Evolutionary conservation across 208 protist species (phyloP).

Genomic region (Wallacemonas collosoma): DNA sequence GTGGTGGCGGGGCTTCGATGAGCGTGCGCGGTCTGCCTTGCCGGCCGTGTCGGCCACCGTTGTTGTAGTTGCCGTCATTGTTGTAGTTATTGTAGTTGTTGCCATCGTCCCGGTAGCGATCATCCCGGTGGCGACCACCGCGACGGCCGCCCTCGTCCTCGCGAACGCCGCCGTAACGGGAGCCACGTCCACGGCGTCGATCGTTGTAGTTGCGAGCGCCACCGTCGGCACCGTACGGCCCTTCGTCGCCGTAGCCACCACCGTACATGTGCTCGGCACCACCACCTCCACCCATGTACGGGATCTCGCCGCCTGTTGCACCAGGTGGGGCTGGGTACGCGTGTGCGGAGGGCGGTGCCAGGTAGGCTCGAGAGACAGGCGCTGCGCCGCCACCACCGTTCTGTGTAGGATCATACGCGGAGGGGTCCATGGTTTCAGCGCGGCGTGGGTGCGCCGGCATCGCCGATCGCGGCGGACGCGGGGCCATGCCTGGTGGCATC

Average conservation of each 20-base stretch:
- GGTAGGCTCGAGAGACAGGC: too few species aligned
- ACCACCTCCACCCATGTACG: neutral
- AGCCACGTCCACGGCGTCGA: constrained; percentile 10
- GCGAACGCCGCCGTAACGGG: constrained; percentile 4
- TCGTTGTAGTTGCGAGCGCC: constrained; percentile 11
- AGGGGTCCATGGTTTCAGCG: neutral
- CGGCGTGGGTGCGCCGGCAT: too few species aligned
- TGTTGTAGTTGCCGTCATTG: constrained; percentile 20
- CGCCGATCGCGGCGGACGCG: too few species aligned
- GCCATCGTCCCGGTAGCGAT: neutral
- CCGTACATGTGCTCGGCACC: neutral
- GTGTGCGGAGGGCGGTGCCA: neutral
- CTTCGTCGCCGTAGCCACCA: constrained; percentile 20
- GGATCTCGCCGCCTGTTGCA: constrained; percentile 1
- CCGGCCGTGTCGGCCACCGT: constrained; percentile 18
- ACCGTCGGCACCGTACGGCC: constrained; percentile 11
- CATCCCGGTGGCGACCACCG: constrained; percentile 1
- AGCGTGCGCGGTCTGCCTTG: neutral
- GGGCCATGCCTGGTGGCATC: constrained; percentile 45
- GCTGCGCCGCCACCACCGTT: neutral
- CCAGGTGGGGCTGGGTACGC: neutral
- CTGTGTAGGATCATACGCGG: constrained; percentile 12
- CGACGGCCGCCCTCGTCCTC: neutral
- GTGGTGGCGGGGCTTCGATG: constrained; percentile 27
- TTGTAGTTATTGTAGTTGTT: neutral